Evolutionary conservation across 305 asterid species (phyloP).

Genomic region (Fraxinus platypoda): DNA sequence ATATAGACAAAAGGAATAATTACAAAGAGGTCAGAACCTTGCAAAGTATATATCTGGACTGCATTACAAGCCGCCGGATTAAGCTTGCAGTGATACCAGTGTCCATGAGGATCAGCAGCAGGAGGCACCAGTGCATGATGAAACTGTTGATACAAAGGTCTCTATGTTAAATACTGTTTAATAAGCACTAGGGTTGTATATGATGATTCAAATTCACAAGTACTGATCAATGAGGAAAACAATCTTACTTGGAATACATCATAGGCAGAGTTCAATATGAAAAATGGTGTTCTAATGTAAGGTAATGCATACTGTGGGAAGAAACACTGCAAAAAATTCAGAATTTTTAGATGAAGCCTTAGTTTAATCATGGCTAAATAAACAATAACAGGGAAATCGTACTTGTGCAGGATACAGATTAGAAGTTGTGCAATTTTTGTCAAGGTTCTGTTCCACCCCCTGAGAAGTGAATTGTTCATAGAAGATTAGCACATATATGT

Average conservation of each 20-base stretch:
- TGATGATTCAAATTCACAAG: background rate
- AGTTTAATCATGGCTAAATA: constrained; percentile 12
- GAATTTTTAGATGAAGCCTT: constrained; percentile 10
- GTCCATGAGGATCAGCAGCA: constrained; percentile 79
- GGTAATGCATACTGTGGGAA: constrained; percentile 83
- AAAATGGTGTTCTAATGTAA: constrained; percentile 68
- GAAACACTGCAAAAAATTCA: constrained; percentile 63
- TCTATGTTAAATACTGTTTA: background rate
- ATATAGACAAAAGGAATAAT: background rate
- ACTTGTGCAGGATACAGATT: constrained; percentile 52
- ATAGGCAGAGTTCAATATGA: constrained; percentile 86
- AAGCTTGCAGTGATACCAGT: constrained; percentile 81
- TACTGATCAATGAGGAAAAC: background rate
- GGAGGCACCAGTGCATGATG: constrained; percentile 86
- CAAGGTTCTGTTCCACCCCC: constrained; percentile 64
- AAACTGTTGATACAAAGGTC: constrained; percentile 39
- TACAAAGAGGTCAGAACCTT: constrained; percentile 48
- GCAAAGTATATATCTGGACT: constrained; percentile 58
- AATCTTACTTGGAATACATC: constrained; percentile 83
- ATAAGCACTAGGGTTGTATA: background rate
- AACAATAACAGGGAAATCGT: constrained; percentile 23
- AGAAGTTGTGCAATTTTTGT: constrained; percentile 62
- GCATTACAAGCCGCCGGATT: constrained; percentile 56
- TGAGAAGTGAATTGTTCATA: constrained; percentile 24
- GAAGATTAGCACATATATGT: constrained; percentile 1